Evolutionary conservation across 192 early-diverging fungal genomes (phyloP).

Genomic region (Spinellus fusiger): DNA sequence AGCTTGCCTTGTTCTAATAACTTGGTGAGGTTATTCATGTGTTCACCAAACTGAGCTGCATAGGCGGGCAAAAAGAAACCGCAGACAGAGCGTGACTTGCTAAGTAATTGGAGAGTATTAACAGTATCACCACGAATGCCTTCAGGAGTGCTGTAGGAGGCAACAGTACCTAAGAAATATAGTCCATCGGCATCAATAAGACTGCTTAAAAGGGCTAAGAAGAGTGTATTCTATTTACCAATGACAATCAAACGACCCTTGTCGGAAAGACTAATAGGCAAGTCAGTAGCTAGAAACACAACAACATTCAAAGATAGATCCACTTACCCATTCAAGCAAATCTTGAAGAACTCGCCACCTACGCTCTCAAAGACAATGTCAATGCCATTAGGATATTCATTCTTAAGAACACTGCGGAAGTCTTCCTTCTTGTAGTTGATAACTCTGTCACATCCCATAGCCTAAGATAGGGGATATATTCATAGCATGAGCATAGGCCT

Average conservation of each 20-base stretch:
- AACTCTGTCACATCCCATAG: constrained; percentile 48
- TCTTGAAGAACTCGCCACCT: constrained; percentile 48
- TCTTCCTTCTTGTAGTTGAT: constrained; percentile 58
- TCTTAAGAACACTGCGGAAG: constrained; percentile 39
- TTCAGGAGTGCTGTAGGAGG: constrained; percentile 11
- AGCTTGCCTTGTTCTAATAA: constrained; percentile 31
- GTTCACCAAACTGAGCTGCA: constrained; percentile 17
- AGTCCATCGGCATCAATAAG: background rate
- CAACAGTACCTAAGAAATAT: background rate
- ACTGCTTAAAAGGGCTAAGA: background rate
- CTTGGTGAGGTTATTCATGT: constrained; percentile 27
- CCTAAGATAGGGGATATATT: background rate
- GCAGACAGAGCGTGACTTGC: constrained; percentile 42
- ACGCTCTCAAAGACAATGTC: constrained; percentile 56
- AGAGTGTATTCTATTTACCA: constrained; percentile 4
- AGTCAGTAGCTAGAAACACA: constrained; percentile 14
- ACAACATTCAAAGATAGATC: constrained; percentile 22
- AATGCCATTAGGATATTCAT: constrained; percentile 49
- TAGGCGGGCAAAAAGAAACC: constrained; percentile 55
- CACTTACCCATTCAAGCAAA: constrained; percentile 29
- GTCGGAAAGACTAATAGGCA: constrained; percentile 16
- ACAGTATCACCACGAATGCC: constrained; percentile 37
- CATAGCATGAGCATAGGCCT: background rate
- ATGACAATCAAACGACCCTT: constrained; percentile 30
- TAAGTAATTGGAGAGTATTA: constrained; percentile 38